Base-by-base conservation (phyloP, 1,284 basidiomycete genomes). In the Moniliophthora roreri region DNA sequence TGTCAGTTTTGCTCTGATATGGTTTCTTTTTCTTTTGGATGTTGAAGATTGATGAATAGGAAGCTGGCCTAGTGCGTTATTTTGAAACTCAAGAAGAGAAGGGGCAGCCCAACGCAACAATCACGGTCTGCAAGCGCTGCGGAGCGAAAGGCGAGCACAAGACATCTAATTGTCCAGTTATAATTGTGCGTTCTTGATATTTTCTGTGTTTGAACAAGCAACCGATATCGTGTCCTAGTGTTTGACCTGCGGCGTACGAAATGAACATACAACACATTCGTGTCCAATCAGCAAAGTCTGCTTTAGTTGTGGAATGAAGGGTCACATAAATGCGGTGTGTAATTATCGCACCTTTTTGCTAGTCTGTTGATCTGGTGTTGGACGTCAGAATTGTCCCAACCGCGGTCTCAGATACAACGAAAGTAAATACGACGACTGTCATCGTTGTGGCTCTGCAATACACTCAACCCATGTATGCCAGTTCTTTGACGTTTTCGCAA, bases 201-300 rank as follows among this genome's bases (percentile, higher is more conserved):
- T 46, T 50, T 26, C 51, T 40, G 21, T 26, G 23, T 39, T 53
- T 44, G 28, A 16, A 34, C 48, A 50, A 41, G 18, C 40, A 45
- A 20, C 13, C 46, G 56, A 51, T 55, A 48, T 9, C 41, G 41
- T 55, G 37, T 38, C 16, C 2, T 51, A 96, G 92, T 97, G 94
- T 66, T 69, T 91, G 28, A 93, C 89, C 9, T 97, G 94, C 63
- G 94, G 94, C 50, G 90, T 81, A 15, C 81, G 87, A 52, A 85
- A 96, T 63, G 90, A 95, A 58, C 94, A 97, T 66, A 74, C 80
- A 5, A 91, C 93, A 5, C 77, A 86, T 51, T 83, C 85, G 51
- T 97, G 94, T 69, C 92, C 93, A 0, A 86, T 92, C 55, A 86
- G 84, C 64, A 87, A 94, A 63, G 85, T 83, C 4, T 96, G 94